Evolutionary conservation across 805 yeast genomes (phyloP).

Genomic region (Sugiyamaella smithiae): DNA sequence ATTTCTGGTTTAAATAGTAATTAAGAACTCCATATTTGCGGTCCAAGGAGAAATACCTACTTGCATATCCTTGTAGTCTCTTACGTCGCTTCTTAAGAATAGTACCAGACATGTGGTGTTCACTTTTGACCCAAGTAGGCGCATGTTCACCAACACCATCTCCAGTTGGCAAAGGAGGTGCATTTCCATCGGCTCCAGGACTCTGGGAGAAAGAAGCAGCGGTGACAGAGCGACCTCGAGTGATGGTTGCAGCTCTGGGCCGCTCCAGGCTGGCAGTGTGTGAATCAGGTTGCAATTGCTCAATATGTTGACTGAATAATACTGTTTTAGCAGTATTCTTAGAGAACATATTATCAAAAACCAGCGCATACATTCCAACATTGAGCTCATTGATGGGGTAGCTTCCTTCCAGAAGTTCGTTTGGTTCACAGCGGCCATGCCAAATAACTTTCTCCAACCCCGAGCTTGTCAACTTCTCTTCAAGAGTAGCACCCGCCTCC

Average conservation of each 20-base stretch:
- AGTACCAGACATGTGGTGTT: slow-evolving; percentile 65
- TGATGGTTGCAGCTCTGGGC: background rate
- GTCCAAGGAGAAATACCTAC: slow-evolving; percentile 80
- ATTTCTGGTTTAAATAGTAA: slow-evolving; percentile 69
- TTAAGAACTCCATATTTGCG: slow-evolving; percentile 78
- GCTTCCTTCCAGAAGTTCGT: slow-evolving; percentile 60
- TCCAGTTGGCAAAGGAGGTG: background rate
- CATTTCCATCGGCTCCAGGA: background rate
- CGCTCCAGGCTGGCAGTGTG: background rate
- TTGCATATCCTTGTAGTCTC: slow-evolving; percentile 80
- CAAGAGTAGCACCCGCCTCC: slow-evolving; percentile 15
- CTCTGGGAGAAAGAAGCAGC: slow-evolving; percentile 1
- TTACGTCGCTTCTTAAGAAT: slow-evolving; percentile 78
- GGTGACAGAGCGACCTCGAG: slow-evolving; percentile 3
- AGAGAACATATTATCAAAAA: slow-evolving; percentile 89
- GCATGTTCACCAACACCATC: background rate
- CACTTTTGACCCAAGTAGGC: slow-evolving; percentile 25
- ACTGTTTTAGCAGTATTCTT: slow-evolving; percentile 81
- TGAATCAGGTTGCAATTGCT: background rate
- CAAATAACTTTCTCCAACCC: slow-evolving; percentile 52
- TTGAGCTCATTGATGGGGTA: slow-evolving; percentile 46
- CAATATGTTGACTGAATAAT: slow-evolving; percentile 53
- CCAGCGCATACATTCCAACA: slow-evolving; percentile 79
- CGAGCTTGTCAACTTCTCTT: slow-evolving; percentile 53
- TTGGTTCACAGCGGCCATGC: slow-evolving; percentile 57